These are phyloP conservation scores for Nannochloris sp. DNA, from an alignment of 139 green algal species.

Conservation along the genomic window DNA sequence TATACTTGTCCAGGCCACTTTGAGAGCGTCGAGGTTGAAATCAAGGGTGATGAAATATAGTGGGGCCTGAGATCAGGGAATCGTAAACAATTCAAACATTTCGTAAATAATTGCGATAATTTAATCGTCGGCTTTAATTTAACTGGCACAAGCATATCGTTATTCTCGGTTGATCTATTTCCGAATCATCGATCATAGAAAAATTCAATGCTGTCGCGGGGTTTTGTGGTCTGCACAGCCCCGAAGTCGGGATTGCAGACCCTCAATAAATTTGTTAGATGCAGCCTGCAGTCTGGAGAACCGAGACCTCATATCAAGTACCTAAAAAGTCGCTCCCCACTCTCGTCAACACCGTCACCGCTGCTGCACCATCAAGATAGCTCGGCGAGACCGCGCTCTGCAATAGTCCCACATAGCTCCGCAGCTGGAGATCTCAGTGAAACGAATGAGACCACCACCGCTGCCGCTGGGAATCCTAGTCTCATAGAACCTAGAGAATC, in stretches of 20 bases:
- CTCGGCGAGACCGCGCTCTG: neutral
- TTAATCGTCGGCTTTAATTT: too few relatives aligned
- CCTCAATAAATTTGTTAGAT: too few relatives aligned
- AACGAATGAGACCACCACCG: neutral
- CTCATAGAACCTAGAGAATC: neutral
- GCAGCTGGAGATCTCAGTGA: neutral
- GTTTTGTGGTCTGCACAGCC: neutral
- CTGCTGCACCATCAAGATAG: neutral
- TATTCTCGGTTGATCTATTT: too few relatives aligned
- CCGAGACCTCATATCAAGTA: too few relatives aligned
- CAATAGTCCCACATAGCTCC: neutral
- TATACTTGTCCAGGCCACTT: neutral
- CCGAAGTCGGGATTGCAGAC: neutral
- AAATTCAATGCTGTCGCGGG: too few relatives aligned
- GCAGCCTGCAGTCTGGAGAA: too few relatives aligned
- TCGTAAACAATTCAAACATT: neutral
- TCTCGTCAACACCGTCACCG: neutral
- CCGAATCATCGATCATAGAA: too few relatives aligned
- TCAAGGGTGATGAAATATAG: neutral
- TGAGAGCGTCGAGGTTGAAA: neutral
- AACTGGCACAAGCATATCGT: too few relatives aligned
- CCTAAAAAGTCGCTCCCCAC: neutral
- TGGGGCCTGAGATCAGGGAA: neutral
- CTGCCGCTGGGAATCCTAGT: neutral
- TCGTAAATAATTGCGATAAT: too few relatives aligned